Evolutionary conservation across 345 rosid genomes (phyloP), one percentile per base, ranked within the genome.

Genomic region (Populus davidiana): DNA sequence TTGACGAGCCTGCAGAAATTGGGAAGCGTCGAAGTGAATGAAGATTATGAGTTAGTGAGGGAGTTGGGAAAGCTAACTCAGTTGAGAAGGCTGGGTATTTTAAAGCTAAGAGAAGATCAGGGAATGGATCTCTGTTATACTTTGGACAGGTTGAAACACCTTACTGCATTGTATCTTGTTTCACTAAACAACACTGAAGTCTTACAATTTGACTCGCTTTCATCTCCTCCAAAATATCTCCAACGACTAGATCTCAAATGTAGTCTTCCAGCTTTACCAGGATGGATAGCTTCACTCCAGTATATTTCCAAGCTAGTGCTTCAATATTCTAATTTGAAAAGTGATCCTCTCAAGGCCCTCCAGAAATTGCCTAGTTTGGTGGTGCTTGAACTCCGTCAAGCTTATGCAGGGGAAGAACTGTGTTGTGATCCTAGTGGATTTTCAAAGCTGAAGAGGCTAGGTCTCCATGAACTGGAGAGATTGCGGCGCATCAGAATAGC

Each of bases 41-140:
- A 49, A 21, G 72, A 67, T 14, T 2, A 25, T 21, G 41, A 67
- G 4, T 12, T 23, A 16, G 43, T 75, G 1, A 67, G 66, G 64
- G 78, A 75, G 72, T 36, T 75, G 39, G 78, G 78, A 67, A 52
- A 52, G 65, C 36, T 75, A 23, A 75, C 65, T 7, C 72, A 75
- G 38, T 64, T 75, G n/a, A 75, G n/a, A 75, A 67, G 78, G n/a
- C 23, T 75, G 66, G 71, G 72, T 35, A 75, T 75, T 31, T 31
- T 75, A 35, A 31, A 52, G 65, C 75, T 72, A 33, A 52, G 18
- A 54, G 75, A 56, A 54, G 65, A 54, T 11, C 75, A 72, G 9
- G 66, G 66, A 43, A 5, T 50, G 20, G 65, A 54, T n/a, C 44
- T 72, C 2, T 72, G 75, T 11, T 59, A 36, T 36, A 36, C 75